Evolutionary conservation across 1,139 yeast species (phyloP).

Genomic region (Hansenula sp.): DNA sequence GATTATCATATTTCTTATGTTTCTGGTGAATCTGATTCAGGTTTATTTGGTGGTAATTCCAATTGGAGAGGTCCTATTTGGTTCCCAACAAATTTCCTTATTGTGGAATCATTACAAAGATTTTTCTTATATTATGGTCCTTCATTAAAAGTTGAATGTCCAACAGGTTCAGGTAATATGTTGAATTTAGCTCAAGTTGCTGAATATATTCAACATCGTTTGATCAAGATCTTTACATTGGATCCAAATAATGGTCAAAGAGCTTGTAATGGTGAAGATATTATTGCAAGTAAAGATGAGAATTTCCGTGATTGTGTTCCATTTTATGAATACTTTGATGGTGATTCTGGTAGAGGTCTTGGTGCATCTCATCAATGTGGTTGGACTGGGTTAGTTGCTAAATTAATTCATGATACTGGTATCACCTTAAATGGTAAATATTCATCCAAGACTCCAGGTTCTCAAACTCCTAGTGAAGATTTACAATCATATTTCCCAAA

Average conservation of each 20-base stretch:
- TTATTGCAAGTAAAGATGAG: slow-evolving; percentile 62
- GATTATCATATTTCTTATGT: slow-evolving; percentile 72
- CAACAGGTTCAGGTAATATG: slow-evolving; percentile 78
- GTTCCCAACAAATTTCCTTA: slow-evolving; percentile 89
- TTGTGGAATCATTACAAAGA: slow-evolving; percentile 86
- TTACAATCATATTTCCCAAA: slow-evolving; percentile 20
- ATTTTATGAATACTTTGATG: slow-evolving; percentile 90
- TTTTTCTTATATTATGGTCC: slow-evolving; percentile 90
- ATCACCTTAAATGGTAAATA: slow-evolving; percentile 44
- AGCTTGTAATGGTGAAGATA: slow-evolving; percentile 74
- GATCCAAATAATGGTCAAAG: slow-evolving; percentile 63
- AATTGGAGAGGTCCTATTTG: slow-evolving; percentile 99
- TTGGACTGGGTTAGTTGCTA: slow-evolving; percentile 94
- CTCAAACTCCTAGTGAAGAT: slow-evolving; percentile 25
- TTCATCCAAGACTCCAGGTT: slow-evolving; percentile 30
- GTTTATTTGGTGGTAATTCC: slow-evolving; percentile 95
- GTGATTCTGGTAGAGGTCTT: slow-evolving; percentile 91
- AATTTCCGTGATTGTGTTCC: slow-evolving; percentile 73
- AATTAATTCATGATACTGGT: slow-evolving; percentile 91
- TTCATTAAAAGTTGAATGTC: slow-evolving; percentile 82
- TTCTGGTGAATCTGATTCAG: slow-evolving; percentile 93
- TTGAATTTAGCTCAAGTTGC: slow-evolving; percentile 90
- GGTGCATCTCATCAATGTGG: slow-evolving; percentile 98
- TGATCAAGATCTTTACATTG: slow-evolving; percentile 74
- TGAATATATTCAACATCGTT: slow-evolving; percentile 83